Conservation (phyloP, 768 basidiomycete species). For the Asterophora parasitica region DNA sequence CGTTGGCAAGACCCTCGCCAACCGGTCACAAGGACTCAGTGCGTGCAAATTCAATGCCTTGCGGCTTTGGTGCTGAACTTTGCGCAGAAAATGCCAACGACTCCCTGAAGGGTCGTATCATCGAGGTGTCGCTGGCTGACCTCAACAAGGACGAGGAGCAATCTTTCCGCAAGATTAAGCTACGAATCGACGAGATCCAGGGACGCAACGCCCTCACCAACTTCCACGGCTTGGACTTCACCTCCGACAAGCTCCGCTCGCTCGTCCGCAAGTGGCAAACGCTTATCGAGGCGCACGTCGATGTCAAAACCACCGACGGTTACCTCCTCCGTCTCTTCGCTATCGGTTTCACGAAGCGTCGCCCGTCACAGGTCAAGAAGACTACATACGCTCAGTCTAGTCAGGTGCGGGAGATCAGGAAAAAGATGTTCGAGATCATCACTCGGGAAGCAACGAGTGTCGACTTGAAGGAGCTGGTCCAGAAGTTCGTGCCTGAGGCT, state of each 20-base stretch:
- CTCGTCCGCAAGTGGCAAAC: slow-evolving; percentile 99
- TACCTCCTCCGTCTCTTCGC: slow-evolving; percentile 99
- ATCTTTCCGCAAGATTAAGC: slow-evolving; percentile 98
- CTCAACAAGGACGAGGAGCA: slow-evolving; percentile 99
- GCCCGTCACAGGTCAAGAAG: slow-evolving; percentile 95
- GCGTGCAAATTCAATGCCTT: slow-evolving; percentile 32
- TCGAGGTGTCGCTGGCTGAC: slow-evolving; percentile 95
- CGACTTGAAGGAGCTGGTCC: slow-evolving; percentile 96
- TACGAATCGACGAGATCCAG: slow-evolving; percentile 93
- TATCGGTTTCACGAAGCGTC: slow-evolving; percentile 98
- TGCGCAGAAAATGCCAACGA: slow-evolving; percentile 93
- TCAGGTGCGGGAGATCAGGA: slow-evolving; percentile 95
- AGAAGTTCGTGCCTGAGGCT: slow-evolving; percentile 98
- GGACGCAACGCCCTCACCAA: slow-evolving; percentile 99
- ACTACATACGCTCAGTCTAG: slow-evolving; percentile 96
- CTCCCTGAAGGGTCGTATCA: slow-evolving; percentile 93
- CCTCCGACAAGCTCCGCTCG: slow-evolving; percentile 98
- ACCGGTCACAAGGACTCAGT: slow-evolving; percentile 98
- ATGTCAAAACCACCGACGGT: slow-evolving; percentile 98
- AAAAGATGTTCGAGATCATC: slow-evolving; percentile 99
- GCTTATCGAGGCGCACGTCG: slow-evolving; percentile 97
- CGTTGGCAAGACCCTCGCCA: slow-evolving; percentile 97
- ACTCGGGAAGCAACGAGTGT: slow-evolving; percentile 91
- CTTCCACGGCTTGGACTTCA: slow-evolving; percentile 99
- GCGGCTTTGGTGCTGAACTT: slow-evolving; percentile 1